These are phyloP conservation scores for Rhizopus stolonifer DNA, from an alignment of 371 early-diverging fungal genomes.

Conservation along the genomic window DNA sequence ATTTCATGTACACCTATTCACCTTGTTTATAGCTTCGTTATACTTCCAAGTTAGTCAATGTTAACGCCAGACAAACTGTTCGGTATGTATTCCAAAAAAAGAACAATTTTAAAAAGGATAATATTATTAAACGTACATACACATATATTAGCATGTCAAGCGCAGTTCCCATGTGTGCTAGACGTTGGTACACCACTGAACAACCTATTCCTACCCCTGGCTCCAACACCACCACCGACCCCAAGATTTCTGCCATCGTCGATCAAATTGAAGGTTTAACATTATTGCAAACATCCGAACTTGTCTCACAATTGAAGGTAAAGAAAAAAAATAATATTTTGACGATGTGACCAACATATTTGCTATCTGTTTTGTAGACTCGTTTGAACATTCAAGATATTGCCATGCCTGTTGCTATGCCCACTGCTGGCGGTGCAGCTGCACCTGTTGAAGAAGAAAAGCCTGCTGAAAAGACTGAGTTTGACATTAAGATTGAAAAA, in stretches of 20 bases:
- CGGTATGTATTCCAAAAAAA: slow-evolving; percentile 42
- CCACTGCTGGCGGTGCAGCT: slow-evolving; percentile 65
- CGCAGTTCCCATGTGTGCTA: slow-evolving; percentile 32
- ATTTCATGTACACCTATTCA: not conserved
- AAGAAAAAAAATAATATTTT: not conserved
- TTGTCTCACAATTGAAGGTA: slow-evolving; percentile 88
- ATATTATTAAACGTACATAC: not conserved
- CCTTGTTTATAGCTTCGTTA: slow-evolving; percentile 37
- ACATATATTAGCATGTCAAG: slow-evolving; percentile 25
- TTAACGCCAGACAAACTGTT: slow-evolving; percentile 37
- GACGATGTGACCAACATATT: not conserved
- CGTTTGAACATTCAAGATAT: slow-evolving; percentile 92
- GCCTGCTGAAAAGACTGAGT: slow-evolving; percentile 88
- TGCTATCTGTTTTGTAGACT: slow-evolving; percentile 43
- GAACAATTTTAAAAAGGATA: too few species aligned
- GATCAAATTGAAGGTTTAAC: slow-evolving; percentile 87
- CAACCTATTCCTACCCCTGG: slow-evolving; percentile 61
- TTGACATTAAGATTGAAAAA: slow-evolving; percentile 94
- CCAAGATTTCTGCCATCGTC: slow-evolving; percentile 83
- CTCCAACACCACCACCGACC: slow-evolving; percentile 52
- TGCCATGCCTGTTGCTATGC: slow-evolving; percentile 80
- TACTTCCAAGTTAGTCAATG: slow-evolving; percentile 39
- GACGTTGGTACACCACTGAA: slow-evolving; percentile 47
- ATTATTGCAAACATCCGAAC: slow-evolving; percentile 87
- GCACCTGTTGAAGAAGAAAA: slow-evolving; percentile 81